phyloP scores from a whole-genome alignment of 305 asterid species.

The Fraxinus greggii region DNA sequence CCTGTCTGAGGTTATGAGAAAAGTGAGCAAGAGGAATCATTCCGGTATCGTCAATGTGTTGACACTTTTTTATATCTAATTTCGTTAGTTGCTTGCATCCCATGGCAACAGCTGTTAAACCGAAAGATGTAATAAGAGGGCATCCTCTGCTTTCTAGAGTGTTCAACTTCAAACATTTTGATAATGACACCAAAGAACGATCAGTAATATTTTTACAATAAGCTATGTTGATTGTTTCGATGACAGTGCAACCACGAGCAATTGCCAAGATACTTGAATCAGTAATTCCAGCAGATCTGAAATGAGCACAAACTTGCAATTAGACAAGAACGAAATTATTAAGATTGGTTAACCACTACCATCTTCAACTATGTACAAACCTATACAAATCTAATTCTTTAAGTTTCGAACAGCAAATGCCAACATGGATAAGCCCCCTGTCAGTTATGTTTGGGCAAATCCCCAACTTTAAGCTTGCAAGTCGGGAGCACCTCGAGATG shows the following conservation, averaged over 20 bases:
- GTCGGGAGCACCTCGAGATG: conserved; percentile 63
- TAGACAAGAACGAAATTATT: neutral
- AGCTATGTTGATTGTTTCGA: conserved; percentile 71
- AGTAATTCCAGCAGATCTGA: conserved; percentile 75
- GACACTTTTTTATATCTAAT: conserved; percentile 48
- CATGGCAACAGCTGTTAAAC: conserved; percentile 65
- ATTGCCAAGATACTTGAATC: conserved; percentile 62
- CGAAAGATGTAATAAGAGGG: conserved; percentile 64
- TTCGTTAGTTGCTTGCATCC: conserved; percentile 73
- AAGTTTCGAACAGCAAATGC: conserved; percentile 66
- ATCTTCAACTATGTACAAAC: conserved; percentile 30
- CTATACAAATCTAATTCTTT: conserved; percentile 87
- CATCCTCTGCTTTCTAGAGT: conserved; percentile 85
- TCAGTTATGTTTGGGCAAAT: conserved; percentile 72
- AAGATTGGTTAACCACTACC: neutral
- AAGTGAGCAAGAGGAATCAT: conserved; percentile 60
- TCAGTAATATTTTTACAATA: conserved; percentile 67
- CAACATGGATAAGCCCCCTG: conserved; percentile 66
- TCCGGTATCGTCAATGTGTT: conserved; percentile 43
- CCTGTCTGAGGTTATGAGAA: conserved; percentile 70
- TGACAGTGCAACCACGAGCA: conserved; percentile 59
- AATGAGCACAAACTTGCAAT: conserved; percentile 2
- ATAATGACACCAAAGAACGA: conserved; percentile 54
- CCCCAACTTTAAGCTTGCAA: conserved; percentile 70
- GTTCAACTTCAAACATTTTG: conserved; percentile 67